Evolutionary conservation across 1,284 basidiomycete genomes (phyloP).

Genomic region (Ganoderma boninense): DNA sequence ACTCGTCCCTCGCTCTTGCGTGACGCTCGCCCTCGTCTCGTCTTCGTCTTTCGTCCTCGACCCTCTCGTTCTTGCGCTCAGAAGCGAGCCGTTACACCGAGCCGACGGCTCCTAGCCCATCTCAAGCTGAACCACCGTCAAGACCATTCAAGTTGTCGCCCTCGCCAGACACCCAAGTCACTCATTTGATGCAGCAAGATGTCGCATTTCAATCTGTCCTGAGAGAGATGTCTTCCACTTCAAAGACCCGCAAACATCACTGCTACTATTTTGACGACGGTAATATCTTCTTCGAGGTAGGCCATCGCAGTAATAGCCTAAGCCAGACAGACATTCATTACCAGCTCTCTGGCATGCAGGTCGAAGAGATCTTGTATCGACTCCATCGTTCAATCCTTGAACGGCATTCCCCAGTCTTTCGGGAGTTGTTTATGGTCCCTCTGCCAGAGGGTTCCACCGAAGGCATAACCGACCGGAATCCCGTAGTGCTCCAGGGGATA

Average conservation of each 20-base stretch:
- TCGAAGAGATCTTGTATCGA: conserved; percentile 26
- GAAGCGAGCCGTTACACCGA: too few relatives aligned
- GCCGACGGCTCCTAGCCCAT: background rate
- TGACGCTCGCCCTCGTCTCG: too few relatives aligned
- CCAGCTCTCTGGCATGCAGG: conserved; percentile 8
- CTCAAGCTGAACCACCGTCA: background rate
- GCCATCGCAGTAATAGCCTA: background rate
- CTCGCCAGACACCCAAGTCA: background rate
- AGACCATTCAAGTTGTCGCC: background rate
- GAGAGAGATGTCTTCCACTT: background rate
- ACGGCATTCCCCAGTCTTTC: conserved; percentile 30
- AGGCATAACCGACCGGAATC: conserved; percentile 27
- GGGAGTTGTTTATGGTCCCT: conserved; percentile 28
- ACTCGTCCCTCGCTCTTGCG: too few relatives aligned
- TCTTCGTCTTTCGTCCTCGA: too few relatives aligned
- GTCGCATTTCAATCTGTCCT: background rate
- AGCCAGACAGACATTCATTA: background rate
- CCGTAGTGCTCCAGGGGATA: conserved; percentile 27
- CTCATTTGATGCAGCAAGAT: background rate
- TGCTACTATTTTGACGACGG: conserved; percentile 33
- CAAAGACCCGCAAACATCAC: background rate
- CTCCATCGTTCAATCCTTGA: conserved; percentile 31
- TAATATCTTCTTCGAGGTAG: conserved; percentile 29
- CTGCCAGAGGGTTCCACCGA: conserved; percentile 26
- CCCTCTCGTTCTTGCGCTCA: too few relatives aligned